Base-by-base conservation (phyloP, 129 eudicot species). In the Calendula officinalis region DNA sequence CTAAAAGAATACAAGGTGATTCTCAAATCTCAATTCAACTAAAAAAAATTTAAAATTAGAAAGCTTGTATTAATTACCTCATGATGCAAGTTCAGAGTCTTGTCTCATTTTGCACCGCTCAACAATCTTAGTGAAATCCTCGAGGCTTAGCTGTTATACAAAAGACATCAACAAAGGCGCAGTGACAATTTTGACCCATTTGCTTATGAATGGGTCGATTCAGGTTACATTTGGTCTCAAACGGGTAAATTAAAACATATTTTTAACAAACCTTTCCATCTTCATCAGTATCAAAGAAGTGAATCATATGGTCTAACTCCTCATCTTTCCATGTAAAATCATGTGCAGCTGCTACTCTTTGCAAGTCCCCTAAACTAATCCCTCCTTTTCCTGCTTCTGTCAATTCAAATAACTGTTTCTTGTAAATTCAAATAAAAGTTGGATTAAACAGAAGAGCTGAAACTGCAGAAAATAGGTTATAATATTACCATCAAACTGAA, bases 301-400 rank as follows among this genome's bases (percentile, higher is more conserved):
- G 54, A 48, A 94, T 81, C 99, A 94, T 91, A 57, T 85, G 78
- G 8, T 49, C 74, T 73, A 91, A 64, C 82, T 91, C 98, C 70
- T 83, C 80, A 64, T 88, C 91, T 3, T 88, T 68, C 99, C 99
- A 94, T 3, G 74, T 79, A 73, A 94, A 94, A 76, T 94, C 96
- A 86, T 94, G 99, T 55, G 77, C 60, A 46, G 79, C 78, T 41
- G 95, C 99, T 70, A 88, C 75, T 70, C 86, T 78, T 62, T 74
- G 60, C 68, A 94, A 49, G 68, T 94, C 99, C 68, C 91, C 75
- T 47, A 79, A 14, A 56, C 54, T 72, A 48, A 94, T 81, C 61
- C 79, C 74, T 50, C 95, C 97, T 78, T 71, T 82, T 53, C 90
- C 99, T 1, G 78, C 77, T 84, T 85, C 99, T 94, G 95, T 49